Percentiles rank a stretch among this genome's conserved stretches.
Evolutionary conservation across 768 basidiomycete species (phyloP).

Genomic region (Mycena leptocephala): DNA sequence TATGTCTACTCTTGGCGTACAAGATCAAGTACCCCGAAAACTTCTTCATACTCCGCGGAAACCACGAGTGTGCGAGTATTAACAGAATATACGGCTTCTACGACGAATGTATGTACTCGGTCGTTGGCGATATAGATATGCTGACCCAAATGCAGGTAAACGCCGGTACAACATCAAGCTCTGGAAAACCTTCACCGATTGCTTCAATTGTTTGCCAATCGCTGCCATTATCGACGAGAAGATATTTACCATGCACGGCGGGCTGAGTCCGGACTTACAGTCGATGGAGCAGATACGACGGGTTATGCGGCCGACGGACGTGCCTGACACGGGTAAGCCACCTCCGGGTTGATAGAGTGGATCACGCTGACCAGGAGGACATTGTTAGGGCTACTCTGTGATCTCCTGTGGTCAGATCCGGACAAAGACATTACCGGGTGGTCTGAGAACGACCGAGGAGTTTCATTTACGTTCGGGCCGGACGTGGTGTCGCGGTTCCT

Average conservation of each 20-base stretch:
- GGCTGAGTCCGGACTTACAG: conserved; percentile 96
- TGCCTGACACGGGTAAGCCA: conserved; percentile 93
- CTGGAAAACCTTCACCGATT: conserved; percentile 99
- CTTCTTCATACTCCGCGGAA: conserved; percentile 99
- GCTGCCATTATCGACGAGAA: conserved; percentile 99
- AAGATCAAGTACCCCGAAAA: conserved; percentile 99
- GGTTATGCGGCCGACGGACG: conserved; percentile 99
- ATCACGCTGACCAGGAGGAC: conserved; percentile 12
- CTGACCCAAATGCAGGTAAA: conserved; percentile 78
- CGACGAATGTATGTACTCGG: conserved; percentile 90
- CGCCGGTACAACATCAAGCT: conserved; percentile 99
- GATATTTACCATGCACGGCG: conserved; percentile 99
- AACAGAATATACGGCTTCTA: conserved; percentile 99
- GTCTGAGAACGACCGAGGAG: conserved; percentile 99
- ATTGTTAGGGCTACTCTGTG: conserved; percentile 87
- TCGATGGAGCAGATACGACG: conserved; percentile 99
- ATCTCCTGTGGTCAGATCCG: conserved; percentile 98
- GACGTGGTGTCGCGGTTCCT: conserved; percentile 98
- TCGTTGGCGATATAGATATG: conserved; percentile 9
- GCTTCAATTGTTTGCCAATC: conserved; percentile 99
- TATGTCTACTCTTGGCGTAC: conserved; percentile 98
- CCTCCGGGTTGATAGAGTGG: background rate
- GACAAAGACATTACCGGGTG: conserved; percentile 99
- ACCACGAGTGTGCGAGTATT: conserved; percentile 99
- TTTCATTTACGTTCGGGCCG: conserved; percentile 98